phyloP scores from a whole-genome alignment of 139 green algal species.

The Coelastrella sp. region DNA sequence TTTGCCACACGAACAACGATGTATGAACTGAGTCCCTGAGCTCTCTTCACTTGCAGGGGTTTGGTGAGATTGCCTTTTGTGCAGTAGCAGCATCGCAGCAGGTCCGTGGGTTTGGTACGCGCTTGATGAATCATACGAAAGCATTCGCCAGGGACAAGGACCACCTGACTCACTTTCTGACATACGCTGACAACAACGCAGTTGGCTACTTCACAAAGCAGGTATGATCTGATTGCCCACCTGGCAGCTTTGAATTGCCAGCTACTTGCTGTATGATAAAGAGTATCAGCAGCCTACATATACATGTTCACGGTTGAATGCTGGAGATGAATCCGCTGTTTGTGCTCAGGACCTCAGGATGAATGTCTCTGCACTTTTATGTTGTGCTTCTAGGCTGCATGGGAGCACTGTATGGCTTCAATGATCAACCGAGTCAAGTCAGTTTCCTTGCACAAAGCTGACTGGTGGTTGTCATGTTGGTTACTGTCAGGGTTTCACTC shows the following conservation, averaged over 20 bases:
- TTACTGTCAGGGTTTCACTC: conserved; percentile 87
- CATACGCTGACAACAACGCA: conserved; percentile 99
- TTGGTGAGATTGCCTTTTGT: conserved; percentile 99
- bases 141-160: conserved; percentile 84
- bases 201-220: conserved; percentile 99
- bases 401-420: too few relatives aligned
- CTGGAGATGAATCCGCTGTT: too few relatives aligned
- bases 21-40: too few relatives aligned
- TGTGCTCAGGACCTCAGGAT: too few relatives aligned
- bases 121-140: conserved; percentile 98
- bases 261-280: not conserved
- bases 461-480: too few relatives aligned
- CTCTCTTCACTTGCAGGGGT: conserved; percentile 55
- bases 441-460: too few relatives aligned
- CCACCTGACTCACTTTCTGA: conserved; percentile 92
- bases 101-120: conserved; percentile 93
- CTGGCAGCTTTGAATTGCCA: not conserved
- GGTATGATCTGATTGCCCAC: not conserved
- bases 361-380: too few relatives aligned
- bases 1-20: too few relatives aligned
- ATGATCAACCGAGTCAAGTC: too few relatives aligned
- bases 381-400: too few relatives aligned
- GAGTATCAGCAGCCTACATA: not conserved
- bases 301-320: not conserved
- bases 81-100: conserved; percentile 94